Percentiles rank a stretch among this genome's conserved stretches.
Conservation (phyloP, 2,329 filamentous ascomycete species). For the Penicillium sclerotigenum region DNA sequence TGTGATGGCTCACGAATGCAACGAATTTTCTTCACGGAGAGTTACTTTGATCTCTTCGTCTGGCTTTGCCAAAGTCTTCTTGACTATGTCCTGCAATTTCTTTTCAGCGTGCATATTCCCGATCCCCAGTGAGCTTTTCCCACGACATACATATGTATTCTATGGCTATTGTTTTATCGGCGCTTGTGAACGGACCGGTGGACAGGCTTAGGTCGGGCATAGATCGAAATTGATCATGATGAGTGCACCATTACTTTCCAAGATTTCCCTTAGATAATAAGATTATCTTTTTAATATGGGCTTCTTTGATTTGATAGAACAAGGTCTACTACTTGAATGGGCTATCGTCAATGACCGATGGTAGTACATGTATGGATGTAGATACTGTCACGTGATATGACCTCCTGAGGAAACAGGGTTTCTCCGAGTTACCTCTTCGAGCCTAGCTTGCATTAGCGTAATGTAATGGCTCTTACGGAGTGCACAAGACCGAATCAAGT, state of each 20-base stretch:
- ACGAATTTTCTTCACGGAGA: slow-evolving; percentile 32
- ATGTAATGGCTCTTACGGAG: not conserved
- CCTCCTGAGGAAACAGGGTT: no score
- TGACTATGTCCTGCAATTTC: slow-evolving; percentile 33
- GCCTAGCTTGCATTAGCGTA: not conserved
- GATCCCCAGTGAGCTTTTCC: slow-evolving; percentile 20
- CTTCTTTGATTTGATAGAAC: not conserved
- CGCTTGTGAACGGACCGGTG: slow-evolving; percentile 14
- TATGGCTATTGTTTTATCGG: slow-evolving; percentile 21
- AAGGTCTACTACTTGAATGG: not conserved
- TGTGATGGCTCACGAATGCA: slow-evolving; percentile 39
- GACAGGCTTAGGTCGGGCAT: slow-evolving; percentile 9
- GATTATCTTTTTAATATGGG: not conserved
- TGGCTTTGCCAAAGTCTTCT: slow-evolving; percentile 25
- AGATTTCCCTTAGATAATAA: not conserved
- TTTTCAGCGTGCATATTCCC: slow-evolving; percentile 39
- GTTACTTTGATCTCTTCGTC: slow-evolving; percentile 14
- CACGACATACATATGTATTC: slow-evolving; percentile 19
- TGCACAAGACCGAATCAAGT: no score
- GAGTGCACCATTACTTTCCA: slow-evolving; percentile 2
- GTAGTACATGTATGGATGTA: not conserved
- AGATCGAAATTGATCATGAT: slow-evolving; percentile 14
- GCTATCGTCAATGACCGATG: not conserved
- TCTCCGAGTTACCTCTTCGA: no score
- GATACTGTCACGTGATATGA: no score